Conservation (phyloP, 73 alveolate genomes). For the Tetrahymena malaccensis region DNA sequence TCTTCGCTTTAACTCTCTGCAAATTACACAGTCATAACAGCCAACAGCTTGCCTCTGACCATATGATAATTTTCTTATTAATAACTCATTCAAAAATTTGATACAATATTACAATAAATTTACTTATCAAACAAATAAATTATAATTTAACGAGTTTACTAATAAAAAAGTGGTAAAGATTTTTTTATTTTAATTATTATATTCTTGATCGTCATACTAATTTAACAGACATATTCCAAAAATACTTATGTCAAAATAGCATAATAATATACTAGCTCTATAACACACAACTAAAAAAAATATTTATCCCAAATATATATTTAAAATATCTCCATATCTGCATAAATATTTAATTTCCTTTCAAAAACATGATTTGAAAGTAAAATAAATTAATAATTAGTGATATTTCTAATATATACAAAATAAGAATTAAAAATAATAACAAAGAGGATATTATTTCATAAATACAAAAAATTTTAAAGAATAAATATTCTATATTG, state of each 20-base stretch:
- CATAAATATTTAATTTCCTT: no score
- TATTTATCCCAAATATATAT: no score
- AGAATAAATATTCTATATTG: no score
- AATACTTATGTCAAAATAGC: background rate
- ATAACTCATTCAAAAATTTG: background rate
- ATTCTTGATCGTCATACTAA: background rate
- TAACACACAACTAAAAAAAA: no score
- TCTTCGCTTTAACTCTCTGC: background rate
- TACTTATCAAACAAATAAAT: background rate
- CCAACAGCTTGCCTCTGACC: background rate
- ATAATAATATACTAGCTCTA: background rate
- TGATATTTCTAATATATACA: no score
- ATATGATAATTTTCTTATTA: background rate
- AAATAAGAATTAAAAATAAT: no score
- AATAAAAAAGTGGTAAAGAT: background rate
- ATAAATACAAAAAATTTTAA: no score
- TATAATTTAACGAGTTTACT: background rate
- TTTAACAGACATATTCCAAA: background rate
- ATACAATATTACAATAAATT: background rate
- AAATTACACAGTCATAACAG: background rate
- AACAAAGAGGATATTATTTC: no score
- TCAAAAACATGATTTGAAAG: no score
- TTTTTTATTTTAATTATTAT: no score
- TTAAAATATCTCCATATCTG: no score
- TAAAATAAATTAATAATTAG: no score